These are phyloP conservation scores for thale cress (Arabidopsis thaliana) DNA, from an alignment of 345 rosid genomes.

Conservation along the genomic window TAIR10.1 NC_003071.7:12648501-12649000, in stretches of 20 bases:
- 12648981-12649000: background rate
- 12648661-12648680: constrained; percentile 95
- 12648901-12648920: constrained; percentile 86
- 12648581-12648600: constrained; percentile 29
- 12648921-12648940: constrained; percentile 74
- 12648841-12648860: constrained; percentile 18
- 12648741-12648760: constrained; percentile 10
- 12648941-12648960: constrained; percentile 94
- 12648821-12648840: background rate
- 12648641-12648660: constrained; percentile 99
- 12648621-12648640: constrained; percentile 86
- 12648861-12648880: constrained; percentile 63
- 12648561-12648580: constrained; percentile 20
- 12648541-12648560: constrained; percentile 7
- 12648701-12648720: constrained; percentile 76
- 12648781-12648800: background rate
- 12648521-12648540: constrained; percentile 54
- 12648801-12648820: background rate
- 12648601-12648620: constrained; percentile 44
- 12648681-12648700: constrained; percentile 73
- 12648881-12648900: constrained; percentile 85
- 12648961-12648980: constrained; percentile 56
- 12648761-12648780: constrained; percentile 10
- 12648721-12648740: constrained; percentile 17
- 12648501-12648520: constrained; percentile 81